phyloP scores from a whole-genome alignment of 2,329 filamentous ascomycete genomes.

The Ceratocystis smalleyi region DNA sequence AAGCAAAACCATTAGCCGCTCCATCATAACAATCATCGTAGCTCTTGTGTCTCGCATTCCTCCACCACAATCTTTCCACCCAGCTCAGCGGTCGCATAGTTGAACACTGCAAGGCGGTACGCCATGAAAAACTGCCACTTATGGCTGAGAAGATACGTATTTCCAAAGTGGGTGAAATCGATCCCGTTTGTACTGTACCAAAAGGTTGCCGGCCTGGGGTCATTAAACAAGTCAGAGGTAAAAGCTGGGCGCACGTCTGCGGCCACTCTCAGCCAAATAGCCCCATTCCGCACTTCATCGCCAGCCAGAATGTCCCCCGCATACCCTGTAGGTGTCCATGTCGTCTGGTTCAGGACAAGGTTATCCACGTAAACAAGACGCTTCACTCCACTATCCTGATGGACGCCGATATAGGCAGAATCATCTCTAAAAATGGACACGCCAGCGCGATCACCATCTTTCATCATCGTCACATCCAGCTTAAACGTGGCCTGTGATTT shows the following conservation, averaged over 20 bases:
- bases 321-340: neutral
- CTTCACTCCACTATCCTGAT: slow-evolving; percentile 23
- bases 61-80: slow-evolving; percentile 19
- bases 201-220: slow-evolving; percentile 16
- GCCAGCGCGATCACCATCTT: slow-evolving; percentile 35
- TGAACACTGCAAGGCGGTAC: slow-evolving; percentile 35
- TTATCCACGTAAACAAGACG: slow-evolving; percentile 23
- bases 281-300: slow-evolving; percentile 20
- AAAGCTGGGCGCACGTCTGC: slow-evolving; percentile 19
- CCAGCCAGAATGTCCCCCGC: slow-evolving; percentile 20
- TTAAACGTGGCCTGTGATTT: slow-evolving; percentile 33
- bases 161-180: slow-evolving; percentile 26
- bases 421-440: slow-evolving; percentile 37
- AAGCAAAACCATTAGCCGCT: neutral
- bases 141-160: slow-evolving; percentile 24
- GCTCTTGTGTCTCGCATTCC: slow-evolving; percentile 10
- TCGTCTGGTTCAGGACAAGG: slow-evolving; percentile 18
- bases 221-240: slow-evolving; percentile 2
- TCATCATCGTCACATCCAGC: slow-evolving; percentile 33
- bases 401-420: slow-evolving; percentile 37
- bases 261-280: slow-evolving; percentile 19
- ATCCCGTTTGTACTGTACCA: slow-evolving; percentile 31
- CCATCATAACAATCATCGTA: neutral
- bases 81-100: slow-evolving; percentile 29
- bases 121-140: slow-evolving; percentile 33